Conservation (phyloP, 2,329 filamentous ascomycete species). For the Exutisphaerella laricina region DNA sequence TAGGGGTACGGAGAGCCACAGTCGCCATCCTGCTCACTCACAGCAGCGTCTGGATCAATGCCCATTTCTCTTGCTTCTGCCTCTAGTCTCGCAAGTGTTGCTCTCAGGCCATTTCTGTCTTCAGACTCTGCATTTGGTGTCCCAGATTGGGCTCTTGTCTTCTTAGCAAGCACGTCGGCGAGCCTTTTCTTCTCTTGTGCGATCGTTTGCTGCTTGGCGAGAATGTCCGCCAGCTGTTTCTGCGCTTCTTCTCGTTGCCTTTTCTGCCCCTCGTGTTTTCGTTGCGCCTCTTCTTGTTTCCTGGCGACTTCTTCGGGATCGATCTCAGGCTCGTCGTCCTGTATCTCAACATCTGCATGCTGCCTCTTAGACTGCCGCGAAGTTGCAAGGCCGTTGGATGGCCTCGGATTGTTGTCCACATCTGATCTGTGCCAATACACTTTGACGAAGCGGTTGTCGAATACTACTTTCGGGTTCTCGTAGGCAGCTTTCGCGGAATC, state of each 20-base stretch:
- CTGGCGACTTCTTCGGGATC: constrained; percentile 64
- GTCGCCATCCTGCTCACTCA: constrained; percentile 7
- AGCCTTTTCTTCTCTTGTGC: constrained; percentile 60
- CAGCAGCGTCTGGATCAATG: constrained; percentile 53
- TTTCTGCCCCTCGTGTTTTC: constrained; percentile 59
- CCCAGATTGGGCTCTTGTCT: constrained; percentile 33
- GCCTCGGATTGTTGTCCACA: constrained; percentile 17
- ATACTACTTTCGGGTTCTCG: constrained; percentile 71
- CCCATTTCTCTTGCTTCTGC: constrained; percentile 66
- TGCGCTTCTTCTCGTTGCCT: constrained; percentile 59
- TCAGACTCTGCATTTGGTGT: constrained; percentile 32
- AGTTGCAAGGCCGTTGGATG: too few species aligned
- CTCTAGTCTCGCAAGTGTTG: constrained; percentile 66
- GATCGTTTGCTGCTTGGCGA: constrained; percentile 58
- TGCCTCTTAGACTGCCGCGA: constrained; percentile 1
- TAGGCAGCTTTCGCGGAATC: constrained; percentile 64
- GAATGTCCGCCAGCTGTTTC: constrained; percentile 57
- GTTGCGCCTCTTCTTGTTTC: constrained; percentile 68
- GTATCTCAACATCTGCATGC: constrained; percentile 25
- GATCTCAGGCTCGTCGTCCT: constrained; percentile 49
- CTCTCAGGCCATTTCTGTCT: constrained; percentile 61
- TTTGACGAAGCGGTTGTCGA: constrained; percentile 80
- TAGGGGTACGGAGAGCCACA: constrained; percentile 8
- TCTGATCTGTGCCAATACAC: constrained; percentile 66
- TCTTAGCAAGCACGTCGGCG: constrained; percentile 57